Conservation (phyloP, 2,329 filamentous ascomycete species). For the Neoscytalidium dimidiatum region DNA sequence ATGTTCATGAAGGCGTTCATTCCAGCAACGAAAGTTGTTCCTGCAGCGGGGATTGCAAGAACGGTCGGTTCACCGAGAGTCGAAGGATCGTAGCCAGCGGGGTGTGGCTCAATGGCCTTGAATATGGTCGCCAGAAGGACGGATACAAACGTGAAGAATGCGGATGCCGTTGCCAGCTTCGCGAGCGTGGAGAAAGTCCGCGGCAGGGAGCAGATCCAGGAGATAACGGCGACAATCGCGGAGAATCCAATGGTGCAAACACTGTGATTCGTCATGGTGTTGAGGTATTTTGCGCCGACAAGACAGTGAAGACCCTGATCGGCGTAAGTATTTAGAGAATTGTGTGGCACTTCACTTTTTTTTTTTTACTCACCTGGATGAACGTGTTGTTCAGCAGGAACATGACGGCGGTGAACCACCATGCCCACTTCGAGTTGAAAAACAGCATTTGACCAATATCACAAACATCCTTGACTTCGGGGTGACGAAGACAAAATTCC, state of each 20-base stretch:
- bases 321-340: neutral
- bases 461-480: conserved; percentile 88
- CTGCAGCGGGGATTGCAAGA: conserved; percentile 64
- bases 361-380: conserved; percentile 50
- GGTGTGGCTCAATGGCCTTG: conserved; percentile 72
- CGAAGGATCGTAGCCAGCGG: conserved; percentile 58
- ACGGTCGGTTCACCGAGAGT: conserved; percentile 64
- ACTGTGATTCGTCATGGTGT: conserved; percentile 76
- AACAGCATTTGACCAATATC: conserved; percentile 96
- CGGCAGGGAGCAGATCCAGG: conserved; percentile 77
- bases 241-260: conserved; percentile 81
- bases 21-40: conserved; percentile 78
- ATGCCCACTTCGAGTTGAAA: conserved; percentile 75
- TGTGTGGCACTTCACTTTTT: conserved; percentile 59
- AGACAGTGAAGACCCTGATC: conserved; percentile 74
- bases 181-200: conserved; percentile 82
- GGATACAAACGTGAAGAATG: conserved; percentile 86
- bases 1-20: conserved; percentile 94
- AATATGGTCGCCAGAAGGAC: conserved; percentile 84
- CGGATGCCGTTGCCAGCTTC: conserved; percentile 76
- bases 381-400: conserved; percentile 94
- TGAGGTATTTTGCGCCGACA: conserved; percentile 82
- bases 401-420: conserved; percentile 74
- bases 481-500: conserved; percentile 89
- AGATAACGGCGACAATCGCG: conserved; percentile 72